Percentiles rank a stretch among this genome's conserved stretches.
These are phyloP conservation scores for Isabelozyma rhagii DNA, from an alignment of 805 yeast genomes.

Conservation along the genomic window DNA sequence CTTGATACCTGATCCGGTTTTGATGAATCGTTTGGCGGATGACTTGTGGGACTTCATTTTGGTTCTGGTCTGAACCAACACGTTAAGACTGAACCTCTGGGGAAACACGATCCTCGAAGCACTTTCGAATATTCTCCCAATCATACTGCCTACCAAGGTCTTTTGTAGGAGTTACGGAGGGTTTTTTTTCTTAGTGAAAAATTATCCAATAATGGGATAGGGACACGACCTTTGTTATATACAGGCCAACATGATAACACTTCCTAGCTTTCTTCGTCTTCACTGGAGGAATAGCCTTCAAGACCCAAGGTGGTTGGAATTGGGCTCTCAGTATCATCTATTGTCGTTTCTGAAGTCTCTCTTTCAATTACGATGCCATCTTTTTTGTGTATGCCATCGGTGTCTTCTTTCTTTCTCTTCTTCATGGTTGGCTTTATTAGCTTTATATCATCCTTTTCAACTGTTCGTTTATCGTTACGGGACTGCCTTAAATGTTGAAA, in stretches of 20 bases:
- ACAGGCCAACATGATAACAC: not conserved
- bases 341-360: too few species aligned
- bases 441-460: too few species aligned
- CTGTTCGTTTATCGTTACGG: too few species aligned
- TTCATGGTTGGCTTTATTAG: too few species aligned
- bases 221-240: too few species aligned
- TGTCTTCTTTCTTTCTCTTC: too few species aligned
- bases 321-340: too few species aligned
- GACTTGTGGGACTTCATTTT: conserved; percentile 81
- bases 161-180: not conserved
- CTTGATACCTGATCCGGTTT: conserved; percentile 61
- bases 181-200: not conserved
- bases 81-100: conserved; percentile 16
- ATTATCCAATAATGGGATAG: not conserved
- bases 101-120: conserved; percentile 5
- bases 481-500: too few species aligned
- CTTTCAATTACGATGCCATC: too few species aligned
- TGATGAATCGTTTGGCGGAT: conserved; percentile 82
- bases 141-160: not conserved
- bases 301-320: not conserved
- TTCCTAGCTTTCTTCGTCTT: conserved; percentile 1
- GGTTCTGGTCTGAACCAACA: conserved; percentile 35
- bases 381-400: too few species aligned
- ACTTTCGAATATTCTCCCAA: not conserved
- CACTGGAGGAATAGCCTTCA: conserved; percentile 4